Conservation (phyloP, 2,329 filamentous ascomycete genomes). For the Penicillium brasilianum region DNA sequence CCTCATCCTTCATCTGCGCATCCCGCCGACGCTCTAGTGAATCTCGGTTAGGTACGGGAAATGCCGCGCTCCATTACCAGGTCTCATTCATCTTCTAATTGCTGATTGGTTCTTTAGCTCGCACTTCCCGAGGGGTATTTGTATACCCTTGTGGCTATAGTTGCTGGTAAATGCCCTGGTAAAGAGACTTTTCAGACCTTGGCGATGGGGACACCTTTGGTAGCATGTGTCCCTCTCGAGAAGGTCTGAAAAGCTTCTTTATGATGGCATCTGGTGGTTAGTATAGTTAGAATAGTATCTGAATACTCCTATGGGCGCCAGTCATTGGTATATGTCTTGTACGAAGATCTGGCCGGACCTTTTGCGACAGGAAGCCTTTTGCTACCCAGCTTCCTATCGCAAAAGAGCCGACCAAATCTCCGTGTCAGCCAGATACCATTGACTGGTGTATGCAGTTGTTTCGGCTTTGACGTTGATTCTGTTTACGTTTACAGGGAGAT, state of each 20-base stretch:
- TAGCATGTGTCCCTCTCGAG: conserved; percentile 12
- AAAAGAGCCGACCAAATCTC: no score
- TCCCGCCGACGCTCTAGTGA: neutral
- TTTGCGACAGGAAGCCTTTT: no score
- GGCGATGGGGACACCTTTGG: neutral
- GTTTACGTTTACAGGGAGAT: no score
- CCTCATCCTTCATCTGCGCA: neutral
- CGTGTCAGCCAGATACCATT: no score
- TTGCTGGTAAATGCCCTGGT: conserved; percentile 1
- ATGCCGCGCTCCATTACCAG: neutral
- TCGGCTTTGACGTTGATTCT: no score
- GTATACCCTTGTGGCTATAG: neutral
- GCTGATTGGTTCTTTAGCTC: neutral
- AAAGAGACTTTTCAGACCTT: neutral
- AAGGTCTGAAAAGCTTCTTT: conserved; percentile 18
- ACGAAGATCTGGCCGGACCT: no score
- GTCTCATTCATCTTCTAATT: no score
- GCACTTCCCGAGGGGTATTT: no score
- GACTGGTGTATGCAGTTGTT: no score
- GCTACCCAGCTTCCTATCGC: no score
- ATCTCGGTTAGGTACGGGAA: neutral
- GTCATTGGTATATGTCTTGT: no score
- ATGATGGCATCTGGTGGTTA: conserved; percentile 13
- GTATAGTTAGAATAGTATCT: conserved; percentile 19
- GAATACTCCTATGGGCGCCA: conserved; percentile 1